Percentiles rank a stretch among this genome's conserved stretches.
Conservation (phyloP, 2,329 filamentous ascomycete species). For the Diaporthe caulivora region DNA sequence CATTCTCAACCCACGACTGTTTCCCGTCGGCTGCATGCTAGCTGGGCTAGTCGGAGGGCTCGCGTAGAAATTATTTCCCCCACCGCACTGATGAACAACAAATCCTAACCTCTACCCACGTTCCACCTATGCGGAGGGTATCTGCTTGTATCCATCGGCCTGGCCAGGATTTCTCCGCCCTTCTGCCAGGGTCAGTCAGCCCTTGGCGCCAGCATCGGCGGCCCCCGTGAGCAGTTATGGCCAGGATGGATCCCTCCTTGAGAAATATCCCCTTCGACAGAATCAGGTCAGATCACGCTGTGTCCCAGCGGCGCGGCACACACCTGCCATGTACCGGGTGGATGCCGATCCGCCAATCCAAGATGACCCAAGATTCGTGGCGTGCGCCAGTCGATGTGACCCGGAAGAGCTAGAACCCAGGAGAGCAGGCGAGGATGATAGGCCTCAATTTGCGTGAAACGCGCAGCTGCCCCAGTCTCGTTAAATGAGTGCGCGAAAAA, state of each 20-base stretch:
- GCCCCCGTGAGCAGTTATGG: background rate
- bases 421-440: constrained; percentile 13
- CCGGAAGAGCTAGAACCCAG: constrained; percentile 13
- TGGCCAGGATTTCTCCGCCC: background rate
- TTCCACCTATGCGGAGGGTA: background rate
- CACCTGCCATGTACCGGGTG: constrained; percentile 26
- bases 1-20: background rate
- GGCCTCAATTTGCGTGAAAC: constrained; percentile 34
- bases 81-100: background rate
- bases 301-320: constrained; percentile 20
- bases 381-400: constrained; percentile 15
- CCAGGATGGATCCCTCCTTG: background rate
- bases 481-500: constrained; percentile 28
- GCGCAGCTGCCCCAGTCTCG: constrained; percentile 21
- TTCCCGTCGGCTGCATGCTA: constrained; percentile 11
- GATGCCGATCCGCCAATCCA: constrained; percentile 23
- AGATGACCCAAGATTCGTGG: constrained; percentile 23
- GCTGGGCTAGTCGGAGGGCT: constrained; percentile 5
- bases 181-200: background rate
- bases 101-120: constrained; percentile 24
- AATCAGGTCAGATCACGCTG: background rate
- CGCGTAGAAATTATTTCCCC: constrained; percentile 22
- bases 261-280: background rate
- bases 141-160: background rate
- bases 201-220: background rate